Base-by-base conservation (phyloP, 805 yeast species). In the Candida parachauliodes region DNA sequence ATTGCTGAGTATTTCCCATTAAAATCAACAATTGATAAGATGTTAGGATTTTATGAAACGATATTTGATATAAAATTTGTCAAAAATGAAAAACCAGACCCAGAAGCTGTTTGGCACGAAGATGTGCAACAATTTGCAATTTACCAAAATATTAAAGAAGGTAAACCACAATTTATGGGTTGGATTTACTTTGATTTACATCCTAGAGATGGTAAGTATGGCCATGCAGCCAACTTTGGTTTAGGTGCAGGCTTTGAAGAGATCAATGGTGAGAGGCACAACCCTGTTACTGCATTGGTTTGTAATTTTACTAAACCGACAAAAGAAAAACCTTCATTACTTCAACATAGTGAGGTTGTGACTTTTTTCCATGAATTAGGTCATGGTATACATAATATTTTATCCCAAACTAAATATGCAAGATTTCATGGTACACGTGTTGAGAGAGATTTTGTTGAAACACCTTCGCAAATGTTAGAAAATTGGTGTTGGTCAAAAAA, bases 281-380 rank as follows among this genome's bases (percentile, higher is more conserved):
- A 74, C 44, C 93, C 94, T 1, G 80, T 80, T 1, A 81, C 93
- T 5, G 83, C 88, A 0, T 67, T 87, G 44, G 93, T 87, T 22
- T 85, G 95, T 65, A 87, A 85, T 59, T 87, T 87, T 59, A 81
- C 93, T 21, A 81, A 81, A 53, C 88, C 91, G 30, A 73, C 82
- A 4, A 61, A 65, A 12, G 75, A 70, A 18, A 83, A 80, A 54
- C 94, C 91, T 15, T 77, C 89, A 1, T 67, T 87, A 48, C 71
- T 87, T 50, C 81, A 81, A 50, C 95, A 87, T 55, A 69, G 68
- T 45, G 94, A 86, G 55, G 86, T 86, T 9, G 79, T 79, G 16
- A 87, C 95, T 0, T 82, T 87, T 48, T 87, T 87, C 79, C 95
- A 87, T 54, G 95, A 87, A 59, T 70, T 86, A 46, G 95, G 95